Evolutionary conservation across 2,329 filamentous ascomycete genomes (phyloP), one percentile per base, ranked within the genome.

Genomic region (Anthostomella pinea): DNA sequence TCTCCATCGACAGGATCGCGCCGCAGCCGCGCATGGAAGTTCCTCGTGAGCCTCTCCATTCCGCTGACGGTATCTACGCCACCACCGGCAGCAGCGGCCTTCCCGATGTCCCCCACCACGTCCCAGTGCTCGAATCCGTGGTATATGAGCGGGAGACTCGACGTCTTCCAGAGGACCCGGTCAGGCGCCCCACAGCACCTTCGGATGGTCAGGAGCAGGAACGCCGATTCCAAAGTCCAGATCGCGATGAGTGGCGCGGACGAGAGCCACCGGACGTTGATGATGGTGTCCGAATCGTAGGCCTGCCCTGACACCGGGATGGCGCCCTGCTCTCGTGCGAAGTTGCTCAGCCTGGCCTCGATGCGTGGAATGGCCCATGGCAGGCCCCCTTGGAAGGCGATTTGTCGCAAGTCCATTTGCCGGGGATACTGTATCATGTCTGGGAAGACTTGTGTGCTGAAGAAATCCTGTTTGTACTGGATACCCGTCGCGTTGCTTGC

Each of bases 81-180:
- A n/a, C n/a, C n/a, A n/a, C n/a, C n/a, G n/a, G n/a, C n/a, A n/a
- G n/a, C n/a, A 18, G 11, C 11, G 19, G 6, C 23, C 5, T 23
- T 18, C 17, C 29, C 10, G 6, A 30, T 21, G 3, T 33, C 25
- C 17, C 2, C 9, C 10, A 19, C 24, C 2, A 36, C 9, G 14
- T 24, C 18, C 2, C 21, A n/a, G 8, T 13, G 7, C 3, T 30
- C 20, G 7, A 41, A 16, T 2, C 38, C 38, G 9, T 41, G 38
- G n/a, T 41, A 41, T 6, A 41, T 30, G 15, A 29, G 16, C 2
- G 33, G 38, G 14, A 41, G 19, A 20, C 38, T 41, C 15, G 38
- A 41, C 20, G 23, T 30, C 16, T 41, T 41, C 38, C 38, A 41
- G n/a, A 37, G 16, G 6, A 21, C 4, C 16, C 8, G 8, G 15